These are phyloP conservation scores for Ganoderma multipileum DNA, from an alignment of 1,284 basidiomycete species.

Conservation along the genomic window DNA sequence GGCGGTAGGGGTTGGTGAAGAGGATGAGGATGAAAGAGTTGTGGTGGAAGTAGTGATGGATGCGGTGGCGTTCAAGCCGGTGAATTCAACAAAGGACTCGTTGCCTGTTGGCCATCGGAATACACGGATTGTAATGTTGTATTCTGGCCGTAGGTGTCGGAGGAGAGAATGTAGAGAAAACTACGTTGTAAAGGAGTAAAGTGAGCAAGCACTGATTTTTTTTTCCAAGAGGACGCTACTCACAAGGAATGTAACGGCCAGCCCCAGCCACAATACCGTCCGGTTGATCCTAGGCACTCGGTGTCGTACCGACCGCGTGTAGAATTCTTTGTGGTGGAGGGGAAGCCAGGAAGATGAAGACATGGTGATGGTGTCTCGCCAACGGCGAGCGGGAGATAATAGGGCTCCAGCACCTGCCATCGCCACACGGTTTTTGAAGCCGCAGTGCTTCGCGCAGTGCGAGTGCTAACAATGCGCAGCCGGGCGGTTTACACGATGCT, in stretches of 20 bases:
- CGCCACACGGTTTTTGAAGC: not conserved
- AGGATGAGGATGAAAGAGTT: conserved; percentile 5
- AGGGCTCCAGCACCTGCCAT: not conserved
- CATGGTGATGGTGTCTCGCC: not conserved
- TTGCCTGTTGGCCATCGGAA: conserved; percentile 8
- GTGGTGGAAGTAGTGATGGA: conserved; percentile 18
- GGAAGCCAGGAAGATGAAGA: conserved; percentile 8
- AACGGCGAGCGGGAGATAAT: not conserved
- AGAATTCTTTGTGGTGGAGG: conserved; percentile 10
- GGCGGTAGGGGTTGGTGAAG: not conserved
- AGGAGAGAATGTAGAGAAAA: conserved; percentile 10
- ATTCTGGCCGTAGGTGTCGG: conserved; percentile 5
- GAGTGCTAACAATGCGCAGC: conserved; percentile 3
- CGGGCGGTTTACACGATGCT: conserved; percentile 3
- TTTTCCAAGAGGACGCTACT: not conserved
- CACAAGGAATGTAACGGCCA: conserved; percentile 8
- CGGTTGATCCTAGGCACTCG: conserved; percentile 9
- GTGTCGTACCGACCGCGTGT: conserved; percentile 7
- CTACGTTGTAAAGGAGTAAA: not conserved
- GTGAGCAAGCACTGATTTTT: not conserved
- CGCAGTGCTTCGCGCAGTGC: not conserved
- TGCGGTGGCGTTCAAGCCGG: conserved; percentile 5
- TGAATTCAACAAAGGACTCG: not conserved
- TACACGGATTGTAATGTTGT: conserved; percentile 6
- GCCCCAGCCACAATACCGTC: conserved; percentile 8